phyloP scores from a whole-genome alignment of 495 filamentous ascomycete species.

The Lepraria neglecta region DNA sequence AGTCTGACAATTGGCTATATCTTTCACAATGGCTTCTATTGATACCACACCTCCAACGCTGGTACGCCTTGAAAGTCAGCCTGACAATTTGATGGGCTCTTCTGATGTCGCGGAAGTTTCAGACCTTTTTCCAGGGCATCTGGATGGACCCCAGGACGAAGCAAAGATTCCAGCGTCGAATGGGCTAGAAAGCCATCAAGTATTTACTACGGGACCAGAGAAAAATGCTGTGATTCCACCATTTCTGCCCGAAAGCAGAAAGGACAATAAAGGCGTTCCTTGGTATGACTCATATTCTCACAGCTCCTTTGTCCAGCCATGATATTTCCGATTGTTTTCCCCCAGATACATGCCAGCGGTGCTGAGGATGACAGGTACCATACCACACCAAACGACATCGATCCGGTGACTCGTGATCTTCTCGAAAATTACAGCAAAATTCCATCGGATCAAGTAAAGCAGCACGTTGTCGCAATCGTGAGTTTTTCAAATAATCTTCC shows the following conservation, averaged over 20 bases:
- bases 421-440: slow-evolving; percentile 17
- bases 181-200: not conserved
- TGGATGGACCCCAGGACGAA: not conserved
- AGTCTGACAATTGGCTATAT: too few relatives aligned
- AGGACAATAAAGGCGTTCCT: slow-evolving; percentile 8
- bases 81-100: slow-evolving; percentile 10
- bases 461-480: slow-evolving; percentile 4
- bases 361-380: slow-evolving; percentile 13
- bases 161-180: not conserved
- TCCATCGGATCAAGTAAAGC: not conserved
- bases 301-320: too few relatives aligned
- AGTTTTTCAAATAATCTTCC: not conserved
- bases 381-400: not conserved
- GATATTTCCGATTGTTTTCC: not conserved
- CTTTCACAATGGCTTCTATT: not conserved
- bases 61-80: slow-evolving; percentile 8
- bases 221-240: slow-evolving; percentile 2
- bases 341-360: not conserved
- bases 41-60: slow-evolving; percentile 1
- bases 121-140: not conserved
- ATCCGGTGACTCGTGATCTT: slow-evolving; percentile 3
- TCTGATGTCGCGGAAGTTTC: slow-evolving; percentile 1
- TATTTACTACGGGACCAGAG: not conserved
- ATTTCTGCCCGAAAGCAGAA: slow-evolving; percentile 2
- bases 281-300: not conserved